These are phyloP conservation scores for Aspergillus sp. DNA, from an alignment of 2,329 filamentous ascomycete species.

Conservation along the genomic window DNA sequence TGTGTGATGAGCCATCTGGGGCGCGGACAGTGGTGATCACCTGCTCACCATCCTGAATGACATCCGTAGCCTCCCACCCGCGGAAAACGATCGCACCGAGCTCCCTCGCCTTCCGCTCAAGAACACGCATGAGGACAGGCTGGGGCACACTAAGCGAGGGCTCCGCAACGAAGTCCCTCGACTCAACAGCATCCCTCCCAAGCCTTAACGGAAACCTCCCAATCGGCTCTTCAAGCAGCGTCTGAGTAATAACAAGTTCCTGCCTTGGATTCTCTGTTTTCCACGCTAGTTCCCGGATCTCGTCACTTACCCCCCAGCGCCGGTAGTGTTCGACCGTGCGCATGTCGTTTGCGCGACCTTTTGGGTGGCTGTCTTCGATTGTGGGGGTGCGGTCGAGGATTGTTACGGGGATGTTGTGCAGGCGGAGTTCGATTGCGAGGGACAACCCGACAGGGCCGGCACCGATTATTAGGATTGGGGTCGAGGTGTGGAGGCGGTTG, in stretches of 20 bases:
- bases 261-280: neutral
- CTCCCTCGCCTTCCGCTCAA: neutral
- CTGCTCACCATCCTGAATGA: neutral
- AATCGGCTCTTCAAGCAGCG: neutral
- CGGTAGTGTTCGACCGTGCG: neutral
- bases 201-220: neutral
- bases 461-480: neutral
- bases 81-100: neutral
- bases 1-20: neutral
- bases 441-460: neutral
- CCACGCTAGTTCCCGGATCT: neutral
- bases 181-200: neutral
- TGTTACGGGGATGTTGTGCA: neutral
- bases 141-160: neutral
- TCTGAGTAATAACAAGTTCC: neutral
- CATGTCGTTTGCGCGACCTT: neutral
- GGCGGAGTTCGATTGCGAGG: neutral
- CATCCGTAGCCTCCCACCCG: neutral
- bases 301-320: neutral
- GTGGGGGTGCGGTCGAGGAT: conserved; percentile 5
- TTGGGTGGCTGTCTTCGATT: neutral
- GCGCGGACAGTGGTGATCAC: neutral
- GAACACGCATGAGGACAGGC: neutral
- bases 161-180: neutral
- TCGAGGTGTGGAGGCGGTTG: neutral